Evolutionary conservation across 73 alveolate genomes (phyloP).

Genomic region (Stentor roeselii): DNA sequence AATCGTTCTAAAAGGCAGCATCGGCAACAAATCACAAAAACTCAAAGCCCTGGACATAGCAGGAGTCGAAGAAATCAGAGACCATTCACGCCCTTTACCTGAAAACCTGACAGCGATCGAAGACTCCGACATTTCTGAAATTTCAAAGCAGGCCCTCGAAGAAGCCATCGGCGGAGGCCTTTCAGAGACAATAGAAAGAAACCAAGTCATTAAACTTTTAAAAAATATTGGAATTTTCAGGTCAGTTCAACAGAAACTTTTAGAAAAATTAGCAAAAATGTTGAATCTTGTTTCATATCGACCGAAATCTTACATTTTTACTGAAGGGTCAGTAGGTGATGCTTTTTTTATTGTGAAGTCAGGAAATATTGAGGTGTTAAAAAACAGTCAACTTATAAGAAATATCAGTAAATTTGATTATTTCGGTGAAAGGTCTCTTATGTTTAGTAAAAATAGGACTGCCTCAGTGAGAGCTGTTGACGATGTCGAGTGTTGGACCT

Average conservation of each 20-base stretch:
- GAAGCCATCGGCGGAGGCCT: background rate
- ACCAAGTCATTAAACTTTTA: background rate
- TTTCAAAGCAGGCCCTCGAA: background rate
- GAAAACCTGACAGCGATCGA: background rate
- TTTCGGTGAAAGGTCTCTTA: conserved; percentile 61
- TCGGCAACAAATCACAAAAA: conserved; percentile 21
- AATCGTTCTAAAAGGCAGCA: conserved; percentile 38
- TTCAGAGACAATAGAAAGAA: background rate
- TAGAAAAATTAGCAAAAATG: background rate
- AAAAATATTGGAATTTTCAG: background rate
- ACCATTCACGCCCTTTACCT: background rate
- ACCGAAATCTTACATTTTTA: background rate
- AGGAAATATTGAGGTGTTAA: conserved; percentile 50
- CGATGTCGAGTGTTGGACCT: conserved; percentile 41
- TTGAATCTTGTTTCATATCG: background rate
- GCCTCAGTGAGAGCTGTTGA: conserved; percentile 49
- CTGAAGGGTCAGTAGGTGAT: conserved; percentile 27
- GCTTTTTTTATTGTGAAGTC: conserved; percentile 54
- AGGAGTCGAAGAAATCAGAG: background rate
- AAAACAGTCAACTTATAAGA: conserved; percentile 40
- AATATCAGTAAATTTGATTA: conserved; percentile 51
- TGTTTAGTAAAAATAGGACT: conserved; percentile 44
- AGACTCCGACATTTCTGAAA: background rate
- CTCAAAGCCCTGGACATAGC: background rate
- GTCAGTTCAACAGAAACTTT: background rate